Evolutionary conservation across 768 basidiomycete genomes (phyloP), one percentile per base, ranked within the genome.

Genomic region (Kwoniella newhampshirensis): DNA sequence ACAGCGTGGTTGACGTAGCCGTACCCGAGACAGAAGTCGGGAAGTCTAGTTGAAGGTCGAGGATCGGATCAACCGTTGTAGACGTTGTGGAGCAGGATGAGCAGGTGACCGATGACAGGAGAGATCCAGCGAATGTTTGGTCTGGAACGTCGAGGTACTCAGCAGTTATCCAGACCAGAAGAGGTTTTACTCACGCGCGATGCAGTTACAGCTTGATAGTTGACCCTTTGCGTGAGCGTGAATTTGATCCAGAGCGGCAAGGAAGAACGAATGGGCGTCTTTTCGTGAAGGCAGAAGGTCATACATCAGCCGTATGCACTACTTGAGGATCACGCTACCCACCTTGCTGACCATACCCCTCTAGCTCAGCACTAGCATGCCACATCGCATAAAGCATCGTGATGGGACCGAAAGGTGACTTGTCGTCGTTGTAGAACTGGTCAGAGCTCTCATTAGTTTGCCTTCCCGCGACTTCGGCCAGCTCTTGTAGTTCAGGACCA

Each of bases 321-420:
- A 37, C 9, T 37, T 37, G 36, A 11, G 11, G 35, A 21, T 12
- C 13, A 9, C 0, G 75, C 90, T 85, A 87, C 74, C 90, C 87
- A 79, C 97, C 93, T 70, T 94, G 94, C 74, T 98, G 94, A 0
- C 89, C 85, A 69, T 97, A 91, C 1, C 92, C 93, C 4, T 90
- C 84, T 25, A 97, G 80, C 59, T 94, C 91, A 0, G 86, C 77
- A 0, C 87, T 86, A 3, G 80, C 78, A 60, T 84, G 74, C 93
- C 92, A 97, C 30, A 87, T 88, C 25, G 87, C 86, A 13, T 86
- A 81, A 7, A 98, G 82, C 71, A 97, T 87, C 2, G 85, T 84
- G 2, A 86, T 84, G 0, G 94, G 93, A 0, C 89, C 91, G 64
- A 85, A 87, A 0, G 91, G 85, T 6, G 80, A 75, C 9, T 78